Evolutionary conservation across 2,329 filamentous ascomycete species (phyloP).

Genomic region (Annulohypoxylon truncatum): DNA sequence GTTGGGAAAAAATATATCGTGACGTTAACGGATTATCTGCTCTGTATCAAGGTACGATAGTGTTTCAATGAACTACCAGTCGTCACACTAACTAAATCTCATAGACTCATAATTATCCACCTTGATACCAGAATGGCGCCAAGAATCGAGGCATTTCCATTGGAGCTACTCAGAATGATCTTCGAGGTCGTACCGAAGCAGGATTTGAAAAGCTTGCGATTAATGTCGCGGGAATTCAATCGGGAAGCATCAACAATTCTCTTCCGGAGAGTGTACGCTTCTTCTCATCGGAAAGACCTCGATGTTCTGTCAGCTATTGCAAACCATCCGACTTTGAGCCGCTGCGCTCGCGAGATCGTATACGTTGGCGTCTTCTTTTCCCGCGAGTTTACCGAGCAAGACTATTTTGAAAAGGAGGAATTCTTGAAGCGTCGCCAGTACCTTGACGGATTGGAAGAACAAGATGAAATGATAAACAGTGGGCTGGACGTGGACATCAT

Average conservation of each 20-base stretch:
- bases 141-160: neutral
- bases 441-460: neutral
- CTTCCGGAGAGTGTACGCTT: neutral
- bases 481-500: neutral
- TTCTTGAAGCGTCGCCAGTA: neutral
- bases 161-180: neutral
- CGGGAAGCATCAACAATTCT: neutral
- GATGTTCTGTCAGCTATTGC: neutral
- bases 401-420: neutral
- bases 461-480: neutral
- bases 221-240: neutral
- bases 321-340: neutral
- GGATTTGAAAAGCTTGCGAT: neutral
- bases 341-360: neutral
- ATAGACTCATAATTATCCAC: neutral
- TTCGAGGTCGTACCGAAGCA: neutral
- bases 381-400: neutral
- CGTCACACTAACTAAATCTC: neutral
- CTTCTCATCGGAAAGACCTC: neutral
- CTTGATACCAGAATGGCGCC: neutral
- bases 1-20: neutral
- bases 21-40: neutral
- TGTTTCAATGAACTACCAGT: neutral
- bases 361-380: neutral
- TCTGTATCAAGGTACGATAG: neutral